Evolutionary conservation across 2,329 filamentous ascomycete genomes (phyloP).

Genomic region (Apiospora kogelbergensis): DNA sequence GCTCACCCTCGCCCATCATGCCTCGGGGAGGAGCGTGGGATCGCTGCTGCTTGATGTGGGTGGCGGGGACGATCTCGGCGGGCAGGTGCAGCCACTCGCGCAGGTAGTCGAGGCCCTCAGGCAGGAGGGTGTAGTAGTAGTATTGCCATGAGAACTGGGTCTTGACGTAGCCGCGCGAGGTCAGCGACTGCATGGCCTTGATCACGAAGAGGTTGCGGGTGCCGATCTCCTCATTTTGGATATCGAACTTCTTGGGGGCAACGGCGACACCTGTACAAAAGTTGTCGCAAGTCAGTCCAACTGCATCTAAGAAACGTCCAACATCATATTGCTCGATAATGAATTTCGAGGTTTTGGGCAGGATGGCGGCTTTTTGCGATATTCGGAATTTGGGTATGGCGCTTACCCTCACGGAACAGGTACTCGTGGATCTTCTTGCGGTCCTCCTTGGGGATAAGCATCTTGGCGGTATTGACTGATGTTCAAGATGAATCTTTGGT

Average conservation of each 20-base stretch:
- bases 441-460: slow-evolving; percentile 99
- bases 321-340: background rate
- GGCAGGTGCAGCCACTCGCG: slow-evolving; percentile 99
- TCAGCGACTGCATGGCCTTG: slow-evolving; percentile 98
- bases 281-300: background rate
- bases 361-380: slow-evolving; percentile 1
- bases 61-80: slow-evolving; percentile 98
- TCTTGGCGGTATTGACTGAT: slow-evolving; percentile 58
- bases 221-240: slow-evolving; percentile 97
- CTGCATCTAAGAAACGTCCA: slow-evolving; percentile 1
- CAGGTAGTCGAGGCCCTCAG: slow-evolving; percentile 99
- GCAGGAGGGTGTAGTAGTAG: slow-evolving; percentile 99
- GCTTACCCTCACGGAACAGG: slow-evolving; percentile 79
- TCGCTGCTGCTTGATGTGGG: slow-evolving; percentile 99
- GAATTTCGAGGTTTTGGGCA: slow-evolving; percentile 1
- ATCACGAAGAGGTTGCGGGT: slow-evolving; percentile 99
- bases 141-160: slow-evolving; percentile 99
- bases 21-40: slow-evolving; percentile 96
- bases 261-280: slow-evolving; percentile 69
- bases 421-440: slow-evolving; percentile 99
- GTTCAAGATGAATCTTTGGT: slow-evolving; percentile 48
- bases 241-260: slow-evolving; percentile 99
- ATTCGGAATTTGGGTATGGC: background rate
- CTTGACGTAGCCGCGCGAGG: slow-evolving; percentile 98
- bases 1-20: slow-evolving; percentile 85